These are phyloP conservation scores for Piromyces finnis DNA, from an alignment of 192 early-diverging fungal genomes.

Conservation along the genomic window DNA sequence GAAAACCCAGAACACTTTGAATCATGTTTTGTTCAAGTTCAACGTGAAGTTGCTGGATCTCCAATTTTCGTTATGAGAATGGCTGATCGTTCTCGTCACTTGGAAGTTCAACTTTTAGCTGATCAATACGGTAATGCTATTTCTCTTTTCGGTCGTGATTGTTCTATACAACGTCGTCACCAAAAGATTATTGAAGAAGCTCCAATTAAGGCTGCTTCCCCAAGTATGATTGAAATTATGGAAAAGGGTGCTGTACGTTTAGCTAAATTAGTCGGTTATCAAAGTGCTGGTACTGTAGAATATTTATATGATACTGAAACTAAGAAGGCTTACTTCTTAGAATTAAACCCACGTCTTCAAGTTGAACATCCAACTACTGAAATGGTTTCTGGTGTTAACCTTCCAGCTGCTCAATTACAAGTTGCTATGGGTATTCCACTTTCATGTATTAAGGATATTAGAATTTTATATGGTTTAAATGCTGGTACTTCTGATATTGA, in stretches of 20 bases:
- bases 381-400: constrained; percentile 95
- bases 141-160: constrained; percentile 95
- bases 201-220: constrained; percentile 69
- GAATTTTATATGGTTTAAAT: constrained; percentile 65
- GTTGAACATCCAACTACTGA: constrained; percentile 99
- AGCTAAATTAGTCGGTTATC: constrained; percentile 85
- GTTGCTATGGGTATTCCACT: constrained; percentile 99
- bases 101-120: constrained; percentile 92
- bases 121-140: constrained; percentile 97
- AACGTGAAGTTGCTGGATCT: constrained; percentile 88
- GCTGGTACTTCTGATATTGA: constrained; percentile 69
- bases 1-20: constrained; percentile 51
- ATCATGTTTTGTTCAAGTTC: constrained; percentile 67
- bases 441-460: constrained; percentile 85
- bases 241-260: constrained; percentile 92
- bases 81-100: constrained; percentile 70
- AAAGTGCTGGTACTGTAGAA: constrained; percentile 90
- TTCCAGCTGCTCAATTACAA: constrained; percentile 93
- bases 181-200: constrained; percentile 99
- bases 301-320: constrained; percentile 81
- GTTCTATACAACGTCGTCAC: constrained; percentile 92
- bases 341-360: constrained; percentile 94
- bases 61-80: constrained; percentile 95
- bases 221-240: constrained; percentile 69
- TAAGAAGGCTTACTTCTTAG: constrained; percentile 83